Evolutionary conservation across 805 yeast genomes (phyloP).

Genomic region (Komagataella phaffii): DNA sequence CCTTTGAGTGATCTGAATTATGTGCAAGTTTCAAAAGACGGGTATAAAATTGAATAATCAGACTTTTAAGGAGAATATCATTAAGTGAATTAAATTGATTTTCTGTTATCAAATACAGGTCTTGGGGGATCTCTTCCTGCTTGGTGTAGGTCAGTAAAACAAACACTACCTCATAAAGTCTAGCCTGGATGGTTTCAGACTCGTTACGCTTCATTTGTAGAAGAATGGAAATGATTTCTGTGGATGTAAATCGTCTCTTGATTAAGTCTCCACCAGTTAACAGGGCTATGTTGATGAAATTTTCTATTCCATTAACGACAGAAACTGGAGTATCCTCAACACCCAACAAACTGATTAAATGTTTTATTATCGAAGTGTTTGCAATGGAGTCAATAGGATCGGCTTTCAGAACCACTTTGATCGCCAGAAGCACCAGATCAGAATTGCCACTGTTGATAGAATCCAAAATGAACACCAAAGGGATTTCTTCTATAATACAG

Average conservation of each 20-base stretch:
- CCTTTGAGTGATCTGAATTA: slow-evolving; percentile 1
- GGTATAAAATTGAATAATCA: slow-evolving; percentile 16
- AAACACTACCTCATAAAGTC: slow-evolving; percentile 17
- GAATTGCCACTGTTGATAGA: slow-evolving; percentile 15
- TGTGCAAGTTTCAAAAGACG: slow-evolving; percentile 9
- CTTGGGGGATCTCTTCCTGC: slow-evolving; percentile 8
- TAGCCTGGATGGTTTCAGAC: slow-evolving; percentile 10
- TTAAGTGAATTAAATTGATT: slow-evolving; percentile 10
- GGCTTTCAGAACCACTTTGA: slow-evolving; percentile 13
- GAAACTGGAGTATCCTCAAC: slow-evolving; percentile 9
- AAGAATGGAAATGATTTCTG: slow-evolving; percentile 12
- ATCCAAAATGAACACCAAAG: slow-evolving; percentile 12
- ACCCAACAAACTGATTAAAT: slow-evolving; percentile 11
- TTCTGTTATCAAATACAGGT: slow-evolving; percentile 11
- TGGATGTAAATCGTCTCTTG: slow-evolving; percentile 14
- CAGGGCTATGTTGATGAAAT: slow-evolving; percentile 8
- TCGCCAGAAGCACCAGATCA: slow-evolving; percentile 12
- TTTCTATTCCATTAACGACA: slow-evolving; percentile 11
- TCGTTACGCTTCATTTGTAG: slow-evolving; percentile 7
- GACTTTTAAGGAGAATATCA: slow-evolving; percentile 17
- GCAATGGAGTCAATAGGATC: slow-evolving; percentile 20
- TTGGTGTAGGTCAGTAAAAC: slow-evolving; percentile 13
- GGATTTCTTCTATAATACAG: slow-evolving; percentile 10
- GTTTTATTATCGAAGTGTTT: slow-evolving; percentile 14
- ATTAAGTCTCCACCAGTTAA: slow-evolving; percentile 15